Percentiles rank a stretch among this genome's conserved stretches.
phyloP scores from a whole-genome alignment of 2,329 filamentous ascomycete genomes.

The Fusarium praegraminearum region DNA sequence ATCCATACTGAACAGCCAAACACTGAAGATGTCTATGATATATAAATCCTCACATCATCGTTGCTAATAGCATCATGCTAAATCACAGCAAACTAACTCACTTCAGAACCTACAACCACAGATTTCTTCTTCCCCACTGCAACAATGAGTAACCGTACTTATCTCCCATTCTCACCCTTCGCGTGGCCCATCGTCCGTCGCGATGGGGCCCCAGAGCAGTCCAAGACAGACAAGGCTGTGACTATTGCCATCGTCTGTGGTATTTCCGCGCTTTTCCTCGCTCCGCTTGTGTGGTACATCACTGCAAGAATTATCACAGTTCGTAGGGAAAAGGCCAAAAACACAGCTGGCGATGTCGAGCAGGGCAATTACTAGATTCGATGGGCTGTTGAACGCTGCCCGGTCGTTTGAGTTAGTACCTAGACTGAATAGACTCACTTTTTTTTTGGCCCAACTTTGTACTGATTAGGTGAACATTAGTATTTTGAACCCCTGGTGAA shows the following conservation, averaged over 20 bases:
- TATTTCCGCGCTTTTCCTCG: slow-evolving; percentile 14
- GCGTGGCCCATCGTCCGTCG: slow-evolving; percentile 22
- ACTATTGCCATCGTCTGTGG: slow-evolving; percentile 15
- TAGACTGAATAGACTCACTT: background rate
- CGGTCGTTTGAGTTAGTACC: background rate
- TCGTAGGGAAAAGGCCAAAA: background rate
- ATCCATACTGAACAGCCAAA: background rate
- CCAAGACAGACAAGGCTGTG: background rate
- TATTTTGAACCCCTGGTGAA: background rate
- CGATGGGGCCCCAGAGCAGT: background rate
- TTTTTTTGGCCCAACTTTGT: background rate
- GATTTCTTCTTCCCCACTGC: background rate
- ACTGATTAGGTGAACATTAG: background rate
- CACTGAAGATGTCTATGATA: background rate
- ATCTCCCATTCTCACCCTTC: slow-evolving; percentile 10
- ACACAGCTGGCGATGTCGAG: background rate
- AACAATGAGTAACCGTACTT: slow-evolving; percentile 16
- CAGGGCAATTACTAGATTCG: background rate
- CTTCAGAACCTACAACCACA: background rate
- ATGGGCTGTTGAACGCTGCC: background rate
- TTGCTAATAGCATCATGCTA: background rate
- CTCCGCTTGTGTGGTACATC: slow-evolving; percentile 17
- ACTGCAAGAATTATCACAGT: background rate
- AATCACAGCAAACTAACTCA: background rate
- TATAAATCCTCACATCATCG: background rate